Evolutionary conservation across 23 red algal genomes (phyloP), one percentile per base, ranked within the genome.

Genomic region (Chondrus crispus): DNA sequence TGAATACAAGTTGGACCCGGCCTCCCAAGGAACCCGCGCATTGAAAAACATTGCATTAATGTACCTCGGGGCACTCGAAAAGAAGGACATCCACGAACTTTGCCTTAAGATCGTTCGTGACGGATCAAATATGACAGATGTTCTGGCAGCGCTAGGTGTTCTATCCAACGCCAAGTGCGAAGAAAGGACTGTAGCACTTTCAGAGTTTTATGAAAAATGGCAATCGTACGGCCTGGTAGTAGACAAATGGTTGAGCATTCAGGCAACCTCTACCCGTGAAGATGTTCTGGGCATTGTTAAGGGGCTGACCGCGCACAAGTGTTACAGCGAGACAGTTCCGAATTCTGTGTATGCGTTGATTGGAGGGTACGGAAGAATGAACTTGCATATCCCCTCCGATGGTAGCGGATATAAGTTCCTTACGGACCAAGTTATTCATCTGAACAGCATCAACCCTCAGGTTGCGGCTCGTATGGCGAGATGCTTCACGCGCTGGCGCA

Each of bases 291-390:
- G 88, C 40, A 90, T 62, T 2, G 93, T 98, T 5, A 91, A 95
- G 87, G 60, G 18, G 4, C 94, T 98, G 36, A 80, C 88, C 16
- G 84, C 84, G 29, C 93, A 96, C 84, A 62, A 88, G 22, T 80
- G 93, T 6, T 98, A 93, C 64, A 92, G 93, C 24, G 89, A 90
- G 37, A 81, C 86, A 1, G 91, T 95, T 36, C 97, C 97, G 24
- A 98, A 98, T 57, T 94, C 93, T 79, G 93, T 98, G 51, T 98
- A 98, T 78, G 81, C 97, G 20, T 36, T 98, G 5, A 74, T 98
- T 26, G 88, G 97, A 19, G 93, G 93, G 39, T 96, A 88, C 54
- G 91, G 91, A 26, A 52, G 88, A 10, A 81, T 82, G 24, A 98
- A 98, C 74, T 83, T 95, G 6, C 97, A 98, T 73, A 88, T 88